Conservation (phyloP, 73 alveolate genomes). For the Loxodes magnus region DNA sequence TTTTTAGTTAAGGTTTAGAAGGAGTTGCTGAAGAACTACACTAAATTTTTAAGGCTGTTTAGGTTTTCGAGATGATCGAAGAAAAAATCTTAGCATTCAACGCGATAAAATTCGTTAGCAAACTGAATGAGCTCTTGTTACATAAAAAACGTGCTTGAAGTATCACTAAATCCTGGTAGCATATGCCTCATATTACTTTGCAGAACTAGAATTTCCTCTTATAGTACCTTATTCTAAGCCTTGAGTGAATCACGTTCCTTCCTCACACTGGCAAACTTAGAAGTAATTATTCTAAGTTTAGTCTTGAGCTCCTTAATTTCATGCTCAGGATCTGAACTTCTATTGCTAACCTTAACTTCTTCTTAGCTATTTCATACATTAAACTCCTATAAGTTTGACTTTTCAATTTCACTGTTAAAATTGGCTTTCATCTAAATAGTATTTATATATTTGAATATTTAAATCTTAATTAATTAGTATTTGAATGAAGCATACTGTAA, state of each 20-base stretch:
- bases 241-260: conserved; percentile 51
- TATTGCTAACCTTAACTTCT: too few relatives aligned
- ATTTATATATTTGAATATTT: too few relatives aligned
- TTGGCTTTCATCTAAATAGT: too few relatives aligned
- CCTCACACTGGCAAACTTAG: conserved; percentile 45
- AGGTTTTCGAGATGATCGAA: background rate
- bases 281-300: conserved; percentile 40
- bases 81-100: background rate
- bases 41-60: background rate
- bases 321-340: too few relatives aligned
- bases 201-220: conserved; percentile 49
- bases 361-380: too few relatives aligned
- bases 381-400: too few relatives aligned
- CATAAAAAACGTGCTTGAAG: background rate
- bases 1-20: background rate
- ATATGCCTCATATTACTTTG: conserved; percentile 52
- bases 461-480: too few relatives aligned
- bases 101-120: background rate
- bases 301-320: conserved; percentile 29
- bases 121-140: background rate
- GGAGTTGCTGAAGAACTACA: background rate
- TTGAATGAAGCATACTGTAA: too few relatives aligned
- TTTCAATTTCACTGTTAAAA: too few relatives aligned
- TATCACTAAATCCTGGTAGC: conserved; percentile 72
- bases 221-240: conserved; percentile 46